phyloP scores from a whole-genome alignment of 495 filamentous ascomycete species.

The Aspergillus indologenus region DNA sequence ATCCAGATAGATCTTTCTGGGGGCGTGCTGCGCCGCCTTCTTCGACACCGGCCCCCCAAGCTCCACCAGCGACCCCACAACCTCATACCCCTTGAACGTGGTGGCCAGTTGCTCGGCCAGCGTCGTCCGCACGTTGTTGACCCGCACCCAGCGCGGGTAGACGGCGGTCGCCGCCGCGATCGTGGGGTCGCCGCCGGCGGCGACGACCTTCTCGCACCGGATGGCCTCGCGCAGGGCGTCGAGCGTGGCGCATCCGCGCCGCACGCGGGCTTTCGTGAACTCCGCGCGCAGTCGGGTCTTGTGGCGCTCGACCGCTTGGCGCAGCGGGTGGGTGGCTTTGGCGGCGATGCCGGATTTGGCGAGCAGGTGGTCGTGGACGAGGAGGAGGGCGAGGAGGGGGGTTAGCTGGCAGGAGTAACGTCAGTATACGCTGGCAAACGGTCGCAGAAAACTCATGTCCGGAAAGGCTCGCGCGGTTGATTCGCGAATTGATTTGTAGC shows the following conservation, averaged over 20 bases:
- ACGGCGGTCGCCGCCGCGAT: constrained; percentile 19
- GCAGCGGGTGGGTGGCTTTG: constrained; percentile 71
- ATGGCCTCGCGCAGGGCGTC: constrained; percentile 60
- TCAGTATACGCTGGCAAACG: no score
- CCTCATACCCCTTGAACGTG: constrained; percentile 60
- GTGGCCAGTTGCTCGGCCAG: constrained; percentile 64
- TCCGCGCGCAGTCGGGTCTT: constrained; percentile 78
- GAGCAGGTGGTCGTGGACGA: constrained; percentile 83
- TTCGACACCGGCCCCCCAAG: constrained; percentile 22
- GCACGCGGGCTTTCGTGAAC: constrained; percentile 72
- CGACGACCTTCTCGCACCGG: constrained; percentile 31
- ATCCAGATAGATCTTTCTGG: constrained; percentile 58
- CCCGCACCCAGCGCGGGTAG: constrained; percentile 83
- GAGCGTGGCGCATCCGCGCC: constrained; percentile 61
- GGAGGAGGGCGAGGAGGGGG: constrained; percentile 73
- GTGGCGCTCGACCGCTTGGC: constrained; percentile 70
- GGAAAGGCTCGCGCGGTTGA: no score
- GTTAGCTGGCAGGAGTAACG: no score
- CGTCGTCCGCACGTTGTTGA: constrained; percentile 74
- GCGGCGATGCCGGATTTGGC: constrained; percentile 76
- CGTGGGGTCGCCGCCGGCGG: constrained; percentile 18
- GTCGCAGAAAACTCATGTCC: no score
- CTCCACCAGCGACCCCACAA: constrained; percentile 45
- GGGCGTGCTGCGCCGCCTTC: background rate
- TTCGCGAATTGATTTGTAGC: no score